A percentile compares a stretch with the other conserved stretches of the same genome.
Evolutionary conservation across 306 rosid species (phyloP).

Genomic region (Vicia sativa): DNA sequence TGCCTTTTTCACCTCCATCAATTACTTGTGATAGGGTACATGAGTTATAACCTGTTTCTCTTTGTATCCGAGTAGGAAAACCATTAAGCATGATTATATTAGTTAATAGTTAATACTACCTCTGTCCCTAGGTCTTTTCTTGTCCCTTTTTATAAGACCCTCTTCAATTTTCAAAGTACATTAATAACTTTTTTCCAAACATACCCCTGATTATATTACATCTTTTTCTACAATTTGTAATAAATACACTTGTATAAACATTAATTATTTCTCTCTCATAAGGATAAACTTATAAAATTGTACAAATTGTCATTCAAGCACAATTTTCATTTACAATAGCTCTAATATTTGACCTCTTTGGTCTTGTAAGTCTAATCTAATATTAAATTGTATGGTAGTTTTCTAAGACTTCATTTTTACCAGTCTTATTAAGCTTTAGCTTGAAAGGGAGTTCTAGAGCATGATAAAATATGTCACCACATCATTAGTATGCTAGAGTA

Average conservation of each 20-base stretch:
- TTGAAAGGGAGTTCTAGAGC: not conserved
- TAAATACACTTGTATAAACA: too few species aligned
- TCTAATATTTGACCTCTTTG: not conserved
- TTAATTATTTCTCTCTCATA: too few species aligned
- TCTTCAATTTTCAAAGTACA: too few species aligned
- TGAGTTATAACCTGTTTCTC: not conserved
- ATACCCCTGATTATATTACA: too few species aligned
- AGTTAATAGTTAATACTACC: not conserved
- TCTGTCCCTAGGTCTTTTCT: too few species aligned
- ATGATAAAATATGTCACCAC: not conserved
- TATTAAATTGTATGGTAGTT: not conserved
- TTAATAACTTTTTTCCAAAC: too few species aligned
- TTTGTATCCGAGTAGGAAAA: not conserved
- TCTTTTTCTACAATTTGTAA: too few species aligned
- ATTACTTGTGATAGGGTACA: not conserved
- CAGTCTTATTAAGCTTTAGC: conserved; percentile 4
- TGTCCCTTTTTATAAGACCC: too few species aligned
- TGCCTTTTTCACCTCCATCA: not conserved
- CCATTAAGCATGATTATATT: not conserved
- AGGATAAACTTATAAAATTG: too few species aligned
- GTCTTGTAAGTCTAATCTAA: not conserved
- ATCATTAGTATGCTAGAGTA: not conserved
- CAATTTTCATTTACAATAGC: not conserved
- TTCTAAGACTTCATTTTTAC: not conserved
- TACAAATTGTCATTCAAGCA: too few species aligned